phyloP scores from a whole-genome alignment of 805 yeast species.

The Saccharomycopsis guyanensis region DNA sequence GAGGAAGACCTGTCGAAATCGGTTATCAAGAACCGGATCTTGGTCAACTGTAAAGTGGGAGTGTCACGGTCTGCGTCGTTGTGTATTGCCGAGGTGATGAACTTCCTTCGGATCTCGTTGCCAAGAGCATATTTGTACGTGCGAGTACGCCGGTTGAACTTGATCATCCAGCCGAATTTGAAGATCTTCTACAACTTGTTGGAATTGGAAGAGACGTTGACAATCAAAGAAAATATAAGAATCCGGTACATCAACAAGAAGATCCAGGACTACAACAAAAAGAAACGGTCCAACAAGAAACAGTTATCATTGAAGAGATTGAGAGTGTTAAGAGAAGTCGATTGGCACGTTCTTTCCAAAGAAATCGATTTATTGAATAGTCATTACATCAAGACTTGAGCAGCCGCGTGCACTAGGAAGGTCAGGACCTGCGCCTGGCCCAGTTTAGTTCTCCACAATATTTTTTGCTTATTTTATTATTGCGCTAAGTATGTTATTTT shows the following conservation, averaged over 20 bases:
- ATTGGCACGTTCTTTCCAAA: conserved; percentile 82
- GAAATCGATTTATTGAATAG: conserved; percentile 71
- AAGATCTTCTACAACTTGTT: conserved; percentile 87
- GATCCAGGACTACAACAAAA: conserved; percentile 15
- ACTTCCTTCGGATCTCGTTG: conserved; percentile 56
- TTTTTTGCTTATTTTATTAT: too few species aligned
- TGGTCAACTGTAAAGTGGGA: conserved; percentile 94
- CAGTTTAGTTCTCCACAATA: too few species aligned
- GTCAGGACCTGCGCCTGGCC: too few species aligned
- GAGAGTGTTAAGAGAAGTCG: conserved; percentile 49
- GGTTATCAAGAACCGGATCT: conserved; percentile 27
- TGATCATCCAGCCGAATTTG: conserved; percentile 89
- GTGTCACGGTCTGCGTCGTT: conserved; percentile 94
- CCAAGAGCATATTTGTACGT: conserved; percentile 82
- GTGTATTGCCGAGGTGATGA: conserved; percentile 93
- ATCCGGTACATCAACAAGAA: conserved; percentile 15
- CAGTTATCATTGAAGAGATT: conserved; percentile 13
- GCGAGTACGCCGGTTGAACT: conserved; percentile 83
- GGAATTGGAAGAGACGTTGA: conserved; percentile 32
- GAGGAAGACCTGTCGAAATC: conserved; percentile 33
- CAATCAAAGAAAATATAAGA: conserved; percentile 19
- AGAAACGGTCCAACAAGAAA: conserved; percentile 12
- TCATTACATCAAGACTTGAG: conserved; percentile 18
- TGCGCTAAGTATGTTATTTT: too few species aligned
- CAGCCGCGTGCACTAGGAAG: too few species aligned